Conservation (phyloP, 2,329 filamentous ascomycete genomes). For the Verticillium klebahnii region DNA sequence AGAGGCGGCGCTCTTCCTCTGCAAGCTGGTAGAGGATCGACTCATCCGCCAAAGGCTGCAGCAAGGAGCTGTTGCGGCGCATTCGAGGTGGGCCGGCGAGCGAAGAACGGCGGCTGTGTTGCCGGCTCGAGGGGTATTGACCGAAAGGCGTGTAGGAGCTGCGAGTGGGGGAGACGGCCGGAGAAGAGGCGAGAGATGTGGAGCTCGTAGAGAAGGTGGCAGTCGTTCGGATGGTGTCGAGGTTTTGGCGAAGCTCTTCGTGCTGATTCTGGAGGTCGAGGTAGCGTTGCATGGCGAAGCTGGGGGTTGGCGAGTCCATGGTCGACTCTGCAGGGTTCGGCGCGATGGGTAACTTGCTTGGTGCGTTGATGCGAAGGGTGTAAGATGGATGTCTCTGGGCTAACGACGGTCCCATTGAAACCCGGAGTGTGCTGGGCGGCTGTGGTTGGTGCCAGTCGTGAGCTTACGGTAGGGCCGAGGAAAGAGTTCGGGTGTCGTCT, state of each 20-base stretch:
- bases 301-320: conserved; percentile 30
- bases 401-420: conserved; percentile 15
- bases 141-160: conserved; percentile 36
- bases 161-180: conserved; percentile 57
- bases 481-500: not conserved
- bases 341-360: conserved; percentile 8
- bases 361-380: conserved; percentile 9
- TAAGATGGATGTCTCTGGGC: conserved; percentile 10
- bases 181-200: conserved; percentile 36
- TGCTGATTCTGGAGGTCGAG: conserved; percentile 50
- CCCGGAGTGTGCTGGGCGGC: not conserved
- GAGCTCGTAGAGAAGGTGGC: conserved; percentile 24
- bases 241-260: conserved; percentile 45
- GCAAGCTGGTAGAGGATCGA: conserved; percentile 44
- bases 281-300: conserved; percentile 49
- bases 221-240: conserved; percentile 45
- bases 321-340: conserved; percentile 4
- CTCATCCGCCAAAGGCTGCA: conserved; percentile 28
- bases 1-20: conserved; percentile 48
- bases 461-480: not conserved
- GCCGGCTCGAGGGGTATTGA: conserved; percentile 28
- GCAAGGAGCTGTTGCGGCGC: conserved; percentile 7
- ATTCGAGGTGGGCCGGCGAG: conserved; percentile 15
- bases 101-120: conserved; percentile 32
- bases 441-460: not conserved